Evolutionary conservation across 208 protist genomes (phyloP), one percentile per base, ranked within the genome.

Genomic region (Acanthamoeba triangularis): DNA sequence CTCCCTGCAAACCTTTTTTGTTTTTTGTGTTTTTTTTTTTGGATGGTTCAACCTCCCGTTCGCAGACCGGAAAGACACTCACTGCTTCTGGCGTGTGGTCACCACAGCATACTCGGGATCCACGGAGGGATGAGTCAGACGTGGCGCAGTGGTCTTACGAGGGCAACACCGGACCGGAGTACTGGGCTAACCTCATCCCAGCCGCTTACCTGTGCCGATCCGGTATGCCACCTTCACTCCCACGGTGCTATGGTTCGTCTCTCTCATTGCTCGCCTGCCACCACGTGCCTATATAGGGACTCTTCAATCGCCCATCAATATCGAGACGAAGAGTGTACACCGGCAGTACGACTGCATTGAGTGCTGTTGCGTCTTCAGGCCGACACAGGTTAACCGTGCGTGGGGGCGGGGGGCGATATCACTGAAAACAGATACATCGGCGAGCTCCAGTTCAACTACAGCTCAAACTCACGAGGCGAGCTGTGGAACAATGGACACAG

Each of bases 221-320:
- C 11, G 72, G 72, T 80, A 41, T n/a, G 33, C 5, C 49, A 52
- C 49, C 49, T 11, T 52, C 11, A 52, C 49, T 65, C 59, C 59
- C 23, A 13, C 59, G 23, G 23, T 23, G 16, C 49, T 4, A 52
- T 52, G 49, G 49, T 11, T 49, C 72, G 4, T 44, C 4, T 35
- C 20, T 28, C 7, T 41, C 35, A 8, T 44, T 28, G 20, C 72
- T 80, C 41, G 7, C 35, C 20, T n/a, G 23, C 67, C 13, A 10
- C 11, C 30, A 25, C 18, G n/a, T 33, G 3, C 72, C 33, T 47
- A 7, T 7, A 7, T 20, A 80, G 72, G 72, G 4, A 80, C 72
- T 35, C 72, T 80, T 6, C 72, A 80, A 80, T 80, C 72, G 16
- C 72, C 72, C 8, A 44, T 80, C 72, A 80, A 80, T 23, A 41